Base-by-base conservation (phyloP, 768 basidiomycete genomes). In the Nidularia pulvinata region DNA sequence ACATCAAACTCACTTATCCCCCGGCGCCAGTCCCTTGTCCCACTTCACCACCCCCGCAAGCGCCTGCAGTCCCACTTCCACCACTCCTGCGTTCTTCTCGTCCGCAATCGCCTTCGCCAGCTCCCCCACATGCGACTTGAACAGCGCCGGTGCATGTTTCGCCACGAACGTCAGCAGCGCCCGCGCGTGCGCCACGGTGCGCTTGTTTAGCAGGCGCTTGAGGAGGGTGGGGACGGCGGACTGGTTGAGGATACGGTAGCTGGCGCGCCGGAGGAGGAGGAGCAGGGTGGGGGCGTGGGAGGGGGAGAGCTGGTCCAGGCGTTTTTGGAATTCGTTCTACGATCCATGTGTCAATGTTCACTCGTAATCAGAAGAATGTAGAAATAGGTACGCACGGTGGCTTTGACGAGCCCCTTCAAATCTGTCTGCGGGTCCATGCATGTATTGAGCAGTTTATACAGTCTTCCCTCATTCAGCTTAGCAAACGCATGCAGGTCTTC, bases 401-500 rank as follows among this genome's bases (percentile, higher is more conserved):
- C 77, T 69, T 95, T 98, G 54, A 89, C 75, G 7, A 95, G 75
- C 5, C 78, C 77, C 68, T 89, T 93, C 25, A 98, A 69, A 63
- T 95, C 92, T 0, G 89, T 86, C 61, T 93, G 88, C 0, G 89
- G 76, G 65, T 97, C 94, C 75, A 92, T 79, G 58, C 91, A 88
- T 0, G 81, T 88, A 66, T 85, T 89, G 39, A 95, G 75, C 9
- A 95, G 74, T 68, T 89, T 94, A 76, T 94, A 98, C 6, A 95
- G 74, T 37, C 93, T 80, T 22, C 79, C 78, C 64, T 96, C 94
- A 65, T 98, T 98, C 43, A 88, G 70, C 55, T 89, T 89, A 0
- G 95, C 95, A 59, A 98, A 99, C 0, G 80, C 67, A 11, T 82
- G 73, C 16, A 99, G 68, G 64, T 98, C 96, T 55, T 91, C 91